Evolutionary conservation across 1,284 basidiomycete genomes (phyloP).

Genomic region (Moniliella sp.): DNA sequence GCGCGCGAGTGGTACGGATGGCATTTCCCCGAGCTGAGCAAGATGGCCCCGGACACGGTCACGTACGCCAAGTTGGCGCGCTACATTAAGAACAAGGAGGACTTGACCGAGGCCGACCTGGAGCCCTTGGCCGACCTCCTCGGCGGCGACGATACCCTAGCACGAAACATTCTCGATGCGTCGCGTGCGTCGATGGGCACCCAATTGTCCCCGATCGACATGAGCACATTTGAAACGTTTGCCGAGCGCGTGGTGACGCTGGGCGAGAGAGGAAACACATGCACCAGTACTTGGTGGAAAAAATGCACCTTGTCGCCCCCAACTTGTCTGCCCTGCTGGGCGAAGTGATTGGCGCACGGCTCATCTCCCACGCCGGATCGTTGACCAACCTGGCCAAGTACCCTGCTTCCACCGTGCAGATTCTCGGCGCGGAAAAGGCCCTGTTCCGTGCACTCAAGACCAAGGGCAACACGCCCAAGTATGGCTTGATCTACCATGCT

Average conservation of each 20-base stretch:
- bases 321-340: conserved; percentile 80
- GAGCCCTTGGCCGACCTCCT: conserved; percentile 54
- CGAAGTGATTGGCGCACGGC: conserved; percentile 78
- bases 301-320: conserved; percentile 90
- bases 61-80: conserved; percentile 73
- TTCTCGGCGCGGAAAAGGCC: conserved; percentile 92
- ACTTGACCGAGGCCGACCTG: conserved; percentile 46
- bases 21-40: conserved; percentile 98
- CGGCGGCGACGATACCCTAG: conserved; percentile 56
- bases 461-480: conserved; percentile 95
- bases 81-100: conserved; percentile 67
- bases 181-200: conserved; percentile 88
- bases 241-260: conserved; percentile 92
- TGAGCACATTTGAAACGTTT: conserved; percentile 83
- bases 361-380: conserved; percentile 90
- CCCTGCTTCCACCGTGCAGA: conserved; percentile 92
- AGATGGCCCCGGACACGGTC: conserved; percentile 87
- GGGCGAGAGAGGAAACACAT: conserved; percentile 79
- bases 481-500: conserved; percentile 81
- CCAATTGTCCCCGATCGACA: conserved; percentile 90
- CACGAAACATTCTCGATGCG: conserved; percentile 85
- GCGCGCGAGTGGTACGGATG: conserved; percentile 99
- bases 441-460: conserved; percentile 94
- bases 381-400: conserved; percentile 85
- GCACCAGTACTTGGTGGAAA: conserved; percentile 78